These are phyloP conservation scores for Botrytis sinoallii DNA, from an alignment of 2,329 filamentous ascomycete genomes.

Conservation along the genomic window DNA sequence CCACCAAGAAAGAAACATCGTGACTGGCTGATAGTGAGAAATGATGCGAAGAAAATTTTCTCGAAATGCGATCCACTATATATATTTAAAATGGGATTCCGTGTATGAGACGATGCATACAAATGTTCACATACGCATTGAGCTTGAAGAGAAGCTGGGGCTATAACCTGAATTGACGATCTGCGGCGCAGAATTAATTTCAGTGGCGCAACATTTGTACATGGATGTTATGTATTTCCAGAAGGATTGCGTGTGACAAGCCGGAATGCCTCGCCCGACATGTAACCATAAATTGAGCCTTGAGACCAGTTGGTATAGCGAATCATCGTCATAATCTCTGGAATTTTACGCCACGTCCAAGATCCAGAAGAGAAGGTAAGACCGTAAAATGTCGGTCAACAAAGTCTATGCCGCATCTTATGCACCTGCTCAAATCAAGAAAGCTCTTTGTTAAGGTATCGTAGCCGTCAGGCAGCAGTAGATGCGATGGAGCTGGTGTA, in stretches of 20 bases:
- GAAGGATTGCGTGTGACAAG: neutral
- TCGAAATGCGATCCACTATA: slow-evolving; percentile 2
- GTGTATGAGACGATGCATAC: neutral
- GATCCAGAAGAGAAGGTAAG: neutral
- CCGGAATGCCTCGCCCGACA: slow-evolving; percentile 1
- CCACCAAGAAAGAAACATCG: neutral
- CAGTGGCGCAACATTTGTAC: neutral
- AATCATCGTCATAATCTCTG: neutral
- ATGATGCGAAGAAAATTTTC: slow-evolving; percentile 12
- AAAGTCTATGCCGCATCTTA: neutral
- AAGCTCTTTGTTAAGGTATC: neutral
- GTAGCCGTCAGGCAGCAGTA: slow-evolving; percentile 7
- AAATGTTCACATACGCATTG: slow-evolving; percentile 1
- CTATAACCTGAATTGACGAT: neutral
- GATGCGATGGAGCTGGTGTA: neutral
- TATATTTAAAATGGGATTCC: neutral
- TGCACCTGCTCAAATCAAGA: slow-evolving; percentile 11
- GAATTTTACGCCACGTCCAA: neutral
- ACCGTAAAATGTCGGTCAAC: neutral
- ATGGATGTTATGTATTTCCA: neutral
- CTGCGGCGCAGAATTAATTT: neutral
- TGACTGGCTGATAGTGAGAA: neutral
- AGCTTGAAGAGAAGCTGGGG: neutral
- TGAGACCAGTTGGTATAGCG: neutral
- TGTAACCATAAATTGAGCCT: neutral